Conservation (phyloP, 805 yeast species). For the Saccharomycodes ludwigii region DNA sequence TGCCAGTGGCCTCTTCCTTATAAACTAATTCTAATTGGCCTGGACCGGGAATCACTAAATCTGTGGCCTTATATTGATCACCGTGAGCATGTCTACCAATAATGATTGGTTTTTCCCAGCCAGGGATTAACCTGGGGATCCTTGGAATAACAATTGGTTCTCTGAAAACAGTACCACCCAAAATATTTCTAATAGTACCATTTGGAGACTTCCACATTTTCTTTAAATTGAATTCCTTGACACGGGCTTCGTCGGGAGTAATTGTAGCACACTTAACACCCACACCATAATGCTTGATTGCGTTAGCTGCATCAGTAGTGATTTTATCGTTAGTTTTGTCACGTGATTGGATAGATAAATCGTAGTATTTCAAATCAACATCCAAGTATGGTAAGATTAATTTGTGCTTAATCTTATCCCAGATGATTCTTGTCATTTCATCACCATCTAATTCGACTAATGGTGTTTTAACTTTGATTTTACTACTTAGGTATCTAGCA, state of each 20-base stretch:
- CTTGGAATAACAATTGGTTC: constrained; percentile 73
- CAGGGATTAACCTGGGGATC: constrained; percentile 65
- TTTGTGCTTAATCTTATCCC: constrained; percentile 61
- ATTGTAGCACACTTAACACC: constrained; percentile 81
- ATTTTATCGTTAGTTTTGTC: constrained; percentile 62
- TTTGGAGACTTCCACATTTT: constrained; percentile 83
- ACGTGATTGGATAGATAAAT: constrained; percentile 54
- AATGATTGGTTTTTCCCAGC: constrained; percentile 73
- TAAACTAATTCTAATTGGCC: constrained; percentile 51
- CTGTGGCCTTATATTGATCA: constrained; percentile 77
- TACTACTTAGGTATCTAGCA: constrained; percentile 25
- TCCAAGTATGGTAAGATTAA: constrained; percentile 59
- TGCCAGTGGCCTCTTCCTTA: constrained; percentile 41
- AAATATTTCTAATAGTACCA: constrained; percentile 70
- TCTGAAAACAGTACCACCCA: constrained; percentile 77
- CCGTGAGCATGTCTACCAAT: constrained; percentile 83
- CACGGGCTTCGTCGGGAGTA: constrained; percentile 75
- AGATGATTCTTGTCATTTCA: constrained; percentile 78
- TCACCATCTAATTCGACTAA: constrained; percentile 76
- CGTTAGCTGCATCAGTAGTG: constrained; percentile 69
- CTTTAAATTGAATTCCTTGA: constrained; percentile 57
- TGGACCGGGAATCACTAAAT: constrained; percentile 45
- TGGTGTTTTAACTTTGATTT: constrained; percentile 61
- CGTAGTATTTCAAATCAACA: constrained; percentile 65
- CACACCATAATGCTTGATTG: constrained; percentile 62